These are phyloP conservation scores for Metschnikowia orientalis DNA, from an alignment of 805 yeast genomes.

Conservation along the genomic window DNA sequence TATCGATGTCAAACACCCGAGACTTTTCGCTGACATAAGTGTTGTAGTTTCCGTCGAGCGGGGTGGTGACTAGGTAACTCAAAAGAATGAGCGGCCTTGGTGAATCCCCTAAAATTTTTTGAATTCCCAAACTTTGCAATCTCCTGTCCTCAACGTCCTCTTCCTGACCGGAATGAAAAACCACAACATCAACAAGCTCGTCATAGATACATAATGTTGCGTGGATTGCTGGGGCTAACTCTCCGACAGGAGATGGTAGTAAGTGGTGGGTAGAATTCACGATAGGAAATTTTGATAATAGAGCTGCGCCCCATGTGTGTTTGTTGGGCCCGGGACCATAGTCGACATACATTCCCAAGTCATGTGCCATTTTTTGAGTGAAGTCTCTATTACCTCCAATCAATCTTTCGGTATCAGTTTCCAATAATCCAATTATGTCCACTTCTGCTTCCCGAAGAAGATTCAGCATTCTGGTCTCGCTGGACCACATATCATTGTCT, in stretches of 20 bases:
- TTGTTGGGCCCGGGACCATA: constrained; percentile 97
- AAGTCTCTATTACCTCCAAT: constrained; percentile 95
- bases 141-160: constrained; percentile 94
- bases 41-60: constrained; percentile 85
- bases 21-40: constrained; percentile 80
- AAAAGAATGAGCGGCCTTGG: constrained; percentile 79
- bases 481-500: constrained; percentile 97
- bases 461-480: constrained; percentile 84
- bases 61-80: constrained; percentile 87
- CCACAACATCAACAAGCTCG: constrained; percentile 82
- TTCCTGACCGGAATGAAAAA: constrained; percentile 97
- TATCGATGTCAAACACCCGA: constrained; percentile 91
- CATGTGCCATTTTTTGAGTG: constrained; percentile 87
- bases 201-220: constrained; percentile 94
- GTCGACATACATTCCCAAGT: constrained; percentile 90
- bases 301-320: constrained; percentile 97
- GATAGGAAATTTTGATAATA: constrained; percentile 92
- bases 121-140: constrained; percentile 72
- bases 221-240: constrained; percentile 95
- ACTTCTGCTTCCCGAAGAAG: constrained; percentile 80
- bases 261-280: constrained; percentile 84
- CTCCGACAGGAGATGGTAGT: constrained; percentile 96
- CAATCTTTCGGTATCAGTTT: constrained; percentile 88
- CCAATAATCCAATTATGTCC: constrained; percentile 87
- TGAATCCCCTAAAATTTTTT: constrained; percentile 77